Conservation (phyloP, 495 filamentous ascomycete genomes). For the Penicillium parvum region DNA sequence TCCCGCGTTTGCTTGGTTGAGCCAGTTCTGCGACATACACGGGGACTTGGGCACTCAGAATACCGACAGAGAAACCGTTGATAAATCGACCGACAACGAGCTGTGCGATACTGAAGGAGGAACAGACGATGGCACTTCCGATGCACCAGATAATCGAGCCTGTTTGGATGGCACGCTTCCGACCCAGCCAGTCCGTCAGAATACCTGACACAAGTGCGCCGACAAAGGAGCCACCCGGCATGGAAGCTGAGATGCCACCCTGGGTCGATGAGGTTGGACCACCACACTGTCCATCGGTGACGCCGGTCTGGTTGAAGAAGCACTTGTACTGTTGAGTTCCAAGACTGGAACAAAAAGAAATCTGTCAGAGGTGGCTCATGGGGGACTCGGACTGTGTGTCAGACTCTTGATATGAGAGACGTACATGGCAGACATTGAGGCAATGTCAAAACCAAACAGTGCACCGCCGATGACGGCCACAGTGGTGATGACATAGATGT, state of each 20-base stretch:
- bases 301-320: slow-evolving; percentile 53
- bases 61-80: slow-evolving; percentile 70
- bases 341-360: slow-evolving; percentile 16
- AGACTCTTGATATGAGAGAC: slow-evolving; percentile 10
- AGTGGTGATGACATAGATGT: slow-evolving; percentile 29
- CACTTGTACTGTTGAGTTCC: slow-evolving; percentile 52
- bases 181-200: slow-evolving; percentile 60
- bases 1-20: slow-evolving; percentile 64
- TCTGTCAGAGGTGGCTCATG: not conserved
- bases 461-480: slow-evolving; percentile 50
- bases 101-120: slow-evolving; percentile 68
- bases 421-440: slow-evolving; percentile 64
- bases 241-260: slow-evolving; percentile 60
- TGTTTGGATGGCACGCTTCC: slow-evolving; percentile 59
- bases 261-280: slow-evolving; percentile 47
- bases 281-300: slow-evolving; percentile 31
- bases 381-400: not conserved
- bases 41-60: slow-evolving; percentile 72
- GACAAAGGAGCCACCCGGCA: slow-evolving; percentile 69
- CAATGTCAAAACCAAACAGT: slow-evolving; percentile 72
- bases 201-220: slow-evolving; percentile 62
- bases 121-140: slow-evolving; percentile 63
- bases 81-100: slow-evolving; percentile 67
- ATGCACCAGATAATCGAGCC: slow-evolving; percentile 59
- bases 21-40: slow-evolving; percentile 73